A percentile compares a stretch with the other conserved stretches of the same genome.
Evolutionary conservation across 495 filamentous ascomycete genomes (phyloP).

Genomic region (Aspergillus coremiiformis): DNA sequence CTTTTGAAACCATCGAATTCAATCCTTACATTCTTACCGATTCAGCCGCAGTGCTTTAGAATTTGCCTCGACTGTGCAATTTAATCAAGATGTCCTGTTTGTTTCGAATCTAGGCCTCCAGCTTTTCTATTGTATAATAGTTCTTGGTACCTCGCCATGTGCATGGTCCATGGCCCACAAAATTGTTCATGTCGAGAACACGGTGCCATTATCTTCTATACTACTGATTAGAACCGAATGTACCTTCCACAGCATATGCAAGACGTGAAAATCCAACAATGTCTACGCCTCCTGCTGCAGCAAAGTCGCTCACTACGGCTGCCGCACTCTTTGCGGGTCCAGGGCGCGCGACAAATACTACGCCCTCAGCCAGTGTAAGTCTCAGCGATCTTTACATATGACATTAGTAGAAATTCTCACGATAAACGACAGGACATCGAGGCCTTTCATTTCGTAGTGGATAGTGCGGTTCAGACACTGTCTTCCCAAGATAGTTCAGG

Average conservation of each 20-base stretch:
- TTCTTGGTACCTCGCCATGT: neutral
- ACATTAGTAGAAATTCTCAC: conserved; percentile 2
- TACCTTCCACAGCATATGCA: neutral
- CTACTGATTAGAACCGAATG: neutral
- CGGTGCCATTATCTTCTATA: neutral
- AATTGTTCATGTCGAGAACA: neutral
- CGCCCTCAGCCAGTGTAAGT: conserved; percentile 31
- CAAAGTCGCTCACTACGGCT: conserved; percentile 25
- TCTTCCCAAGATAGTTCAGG: conserved; percentile 51
- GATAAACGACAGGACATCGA: conserved; percentile 45
- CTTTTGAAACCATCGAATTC: conserved; percentile 12
- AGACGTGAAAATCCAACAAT: conserved; percentile 4
- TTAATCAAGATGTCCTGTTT: neutral
- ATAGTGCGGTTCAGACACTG: conserved; percentile 60
- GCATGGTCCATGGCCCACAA: neutral
- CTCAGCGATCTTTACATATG: neutral
- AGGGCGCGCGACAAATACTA: conserved; percentile 28
- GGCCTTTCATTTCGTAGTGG: conserved; percentile 54
- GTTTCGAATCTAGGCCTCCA: neutral
- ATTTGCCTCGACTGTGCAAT: conserved; percentile 2
- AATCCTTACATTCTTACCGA: conserved; percentile 11
- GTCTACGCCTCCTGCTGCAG: conserved; percentile 17
- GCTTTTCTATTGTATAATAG: neutral
- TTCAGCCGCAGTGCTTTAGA: conserved; percentile 1
- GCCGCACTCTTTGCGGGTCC: conserved; percentile 37